phyloP scores from a whole-genome alignment of 257 asterid species.

The Solanum commersonii region DNA sequence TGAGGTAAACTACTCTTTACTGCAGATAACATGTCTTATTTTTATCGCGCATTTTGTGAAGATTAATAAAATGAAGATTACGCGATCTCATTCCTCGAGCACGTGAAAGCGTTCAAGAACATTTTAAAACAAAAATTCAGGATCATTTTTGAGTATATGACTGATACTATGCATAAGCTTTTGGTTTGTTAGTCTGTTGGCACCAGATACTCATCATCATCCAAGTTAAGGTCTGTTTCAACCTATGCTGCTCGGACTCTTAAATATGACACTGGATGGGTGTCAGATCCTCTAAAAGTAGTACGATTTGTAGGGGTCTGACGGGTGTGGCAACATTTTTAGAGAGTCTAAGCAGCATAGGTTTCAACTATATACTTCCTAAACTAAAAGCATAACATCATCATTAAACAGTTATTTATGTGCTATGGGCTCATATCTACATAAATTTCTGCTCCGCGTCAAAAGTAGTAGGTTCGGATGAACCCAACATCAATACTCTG shows the following conservation, averaged over 20 bases:
- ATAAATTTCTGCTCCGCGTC: not conserved
- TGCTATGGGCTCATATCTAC: not conserved
- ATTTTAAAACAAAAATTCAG: not conserved
- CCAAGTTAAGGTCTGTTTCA: not conserved
- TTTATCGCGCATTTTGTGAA: not conserved
- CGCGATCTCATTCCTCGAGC: not conserved
- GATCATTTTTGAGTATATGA: not conserved
- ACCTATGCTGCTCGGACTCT: not conserved
- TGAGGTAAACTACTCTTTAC: slow-evolving; percentile 55
- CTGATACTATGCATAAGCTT: not conserved
- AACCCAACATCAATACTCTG: not conserved
- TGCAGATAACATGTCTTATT: not conserved
- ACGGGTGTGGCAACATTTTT: not conserved
- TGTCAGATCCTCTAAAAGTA: not conserved
- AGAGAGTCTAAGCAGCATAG: not conserved
- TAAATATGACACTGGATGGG: not conserved
- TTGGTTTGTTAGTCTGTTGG: not conserved
- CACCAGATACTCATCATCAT: not conserved
- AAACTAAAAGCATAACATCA: too few relatives aligned
- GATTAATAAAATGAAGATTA: not conserved
- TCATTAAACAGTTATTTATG: not conserved
- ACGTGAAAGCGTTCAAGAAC: not conserved
- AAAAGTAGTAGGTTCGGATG: not conserved
- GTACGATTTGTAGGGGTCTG: fast-evolving
- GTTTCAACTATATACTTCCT: too few relatives aligned